These are phyloP conservation scores for Saccharomycopsis fermentans DNA, from an alignment of 805 yeast species.

Conservation along the genomic window DNA sequence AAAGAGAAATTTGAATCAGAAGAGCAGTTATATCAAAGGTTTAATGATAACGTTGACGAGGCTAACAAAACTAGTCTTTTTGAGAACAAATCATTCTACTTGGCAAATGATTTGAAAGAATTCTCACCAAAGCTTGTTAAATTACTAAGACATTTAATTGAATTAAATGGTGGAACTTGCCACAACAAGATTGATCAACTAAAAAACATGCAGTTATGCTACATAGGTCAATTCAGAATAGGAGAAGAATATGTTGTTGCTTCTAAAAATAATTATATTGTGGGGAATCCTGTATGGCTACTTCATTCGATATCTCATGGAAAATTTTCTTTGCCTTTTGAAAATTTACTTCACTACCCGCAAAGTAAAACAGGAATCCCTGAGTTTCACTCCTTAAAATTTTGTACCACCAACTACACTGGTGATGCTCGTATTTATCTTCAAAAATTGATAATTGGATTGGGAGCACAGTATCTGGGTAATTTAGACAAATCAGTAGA, in stretches of 20 bases:
- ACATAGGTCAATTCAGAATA: slow-evolving; percentile 51
- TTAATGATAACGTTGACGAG: not conserved
- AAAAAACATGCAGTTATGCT: slow-evolving; percentile 27
- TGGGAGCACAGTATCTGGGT: slow-evolving; percentile 74
- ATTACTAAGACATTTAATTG: slow-evolving; percentile 36
- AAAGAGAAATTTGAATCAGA: not conserved
- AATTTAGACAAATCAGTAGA: slow-evolving; percentile 55
- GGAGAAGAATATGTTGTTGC: slow-evolving; percentile 48
- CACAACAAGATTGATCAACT: slow-evolving; percentile 19
- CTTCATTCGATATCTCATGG: slow-evolving; percentile 51
- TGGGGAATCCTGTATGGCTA: slow-evolving; percentile 72
- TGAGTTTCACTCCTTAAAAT: slow-evolving; percentile 42
- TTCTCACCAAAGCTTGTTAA: slow-evolving; percentile 35
- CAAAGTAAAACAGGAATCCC: slow-evolving; percentile 37
- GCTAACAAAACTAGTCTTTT: slow-evolving; percentile 26
- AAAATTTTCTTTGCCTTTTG: slow-evolving; percentile 44
- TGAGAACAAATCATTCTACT: slow-evolving; percentile 35
- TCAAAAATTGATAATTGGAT: slow-evolving; percentile 45
- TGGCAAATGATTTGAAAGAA: slow-evolving; percentile 42
- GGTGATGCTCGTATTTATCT: slow-evolving; percentile 79
- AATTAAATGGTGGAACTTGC: slow-evolving; percentile 45
- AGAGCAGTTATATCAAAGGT: not conserved
- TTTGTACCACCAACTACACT: slow-evolving; percentile 69
- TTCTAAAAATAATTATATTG: slow-evolving; percentile 29
- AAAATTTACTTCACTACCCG: slow-evolving; percentile 63